A percentile compares a stretch with the other conserved stretches of the same genome.
Conservation (phyloP, 2,329 filamentous ascomycete genomes). For the Penicillium sp. region DNA sequence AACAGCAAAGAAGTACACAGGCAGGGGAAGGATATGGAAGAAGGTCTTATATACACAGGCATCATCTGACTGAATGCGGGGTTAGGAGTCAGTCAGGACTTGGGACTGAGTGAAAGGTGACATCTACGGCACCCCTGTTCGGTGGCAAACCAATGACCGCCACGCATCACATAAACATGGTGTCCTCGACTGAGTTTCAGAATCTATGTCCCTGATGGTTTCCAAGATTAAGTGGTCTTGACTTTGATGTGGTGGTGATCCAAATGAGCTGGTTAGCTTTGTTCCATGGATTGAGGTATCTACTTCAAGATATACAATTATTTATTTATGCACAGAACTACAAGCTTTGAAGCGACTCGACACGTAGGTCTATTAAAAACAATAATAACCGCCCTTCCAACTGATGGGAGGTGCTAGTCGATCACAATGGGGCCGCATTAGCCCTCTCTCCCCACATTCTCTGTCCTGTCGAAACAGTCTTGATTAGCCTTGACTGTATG, state of each 20-base stretch:
- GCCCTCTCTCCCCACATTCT: not conserved
- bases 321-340: not conserved
- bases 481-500: not conserved
- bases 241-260: not conserved
- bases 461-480: not conserved
- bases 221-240: not conserved
- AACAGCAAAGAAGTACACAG: not conserved
- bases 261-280: not conserved
- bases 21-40: not conserved
- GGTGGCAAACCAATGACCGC: slow-evolving; percentile 13
- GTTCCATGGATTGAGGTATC: not conserved
- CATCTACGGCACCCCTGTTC: slow-evolving; percentile 19
- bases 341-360: not conserved
- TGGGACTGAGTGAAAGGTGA: slow-evolving; percentile 13
- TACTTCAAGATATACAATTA: not conserved
- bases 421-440: slow-evolving; percentile 1
- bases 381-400: not conserved
- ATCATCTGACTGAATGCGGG: slow-evolving; percentile 27
- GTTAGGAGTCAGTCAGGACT: slow-evolving; percentile 14
- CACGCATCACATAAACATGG: slow-evolving; percentile 1
- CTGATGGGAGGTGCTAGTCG: not conserved
- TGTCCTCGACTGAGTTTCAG: slow-evolving; percentile 3
- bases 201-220: not conserved
- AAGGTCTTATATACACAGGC: slow-evolving; percentile 15
- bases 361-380: not conserved